Conservation (phyloP, 306 rosid species). For the Prunus armeniaca region DNA sequence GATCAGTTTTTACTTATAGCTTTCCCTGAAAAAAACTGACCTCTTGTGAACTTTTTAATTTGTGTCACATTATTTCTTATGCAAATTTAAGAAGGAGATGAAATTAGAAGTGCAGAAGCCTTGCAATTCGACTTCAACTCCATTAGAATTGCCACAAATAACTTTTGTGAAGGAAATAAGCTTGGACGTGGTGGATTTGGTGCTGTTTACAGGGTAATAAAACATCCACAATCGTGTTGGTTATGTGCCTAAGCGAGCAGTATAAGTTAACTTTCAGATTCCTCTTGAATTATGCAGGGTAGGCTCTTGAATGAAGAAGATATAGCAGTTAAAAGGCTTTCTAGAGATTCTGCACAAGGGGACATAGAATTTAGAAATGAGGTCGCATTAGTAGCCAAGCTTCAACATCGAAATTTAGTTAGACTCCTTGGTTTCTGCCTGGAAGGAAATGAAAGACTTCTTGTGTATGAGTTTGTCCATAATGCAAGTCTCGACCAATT, state of each 20-base stretch:
- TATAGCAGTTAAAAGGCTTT: conserved; percentile 14
- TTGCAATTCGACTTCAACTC: conserved; percentile 13
- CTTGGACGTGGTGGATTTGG: conserved; percentile 21
- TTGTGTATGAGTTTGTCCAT: conserved; percentile 15
- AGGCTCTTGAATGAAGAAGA: background rate
- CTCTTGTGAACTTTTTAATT: too few species aligned
- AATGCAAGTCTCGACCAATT: conserved; percentile 17
- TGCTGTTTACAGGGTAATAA: conserved; percentile 1
- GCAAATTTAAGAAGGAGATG: background rate
- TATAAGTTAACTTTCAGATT: background rate
- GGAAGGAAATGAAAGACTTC: conserved; percentile 19
- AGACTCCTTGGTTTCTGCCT: conserved; percentile 12
- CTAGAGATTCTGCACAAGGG: conserved; percentile 9
- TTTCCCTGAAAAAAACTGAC: background rate
- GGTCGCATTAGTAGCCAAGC: conserved; percentile 11
- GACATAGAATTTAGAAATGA: conserved; percentile 12
- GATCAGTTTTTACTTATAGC: background rate
- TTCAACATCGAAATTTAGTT: conserved; percentile 16
- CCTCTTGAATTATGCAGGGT: background rate
- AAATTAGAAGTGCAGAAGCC: conserved; percentile 10
- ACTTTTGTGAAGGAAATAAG: conserved; percentile 15
- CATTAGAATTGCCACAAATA: conserved; percentile 11
- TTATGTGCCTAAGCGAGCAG: background rate
- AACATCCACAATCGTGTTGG: background rate
- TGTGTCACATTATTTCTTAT: background rate